Percentiles rank a stretch among this genome's conserved stretches.
Evolutionary conservation across 2,329 filamentous ascomycete species (phyloP).

Genomic region (Chaetomium sp.): DNA sequence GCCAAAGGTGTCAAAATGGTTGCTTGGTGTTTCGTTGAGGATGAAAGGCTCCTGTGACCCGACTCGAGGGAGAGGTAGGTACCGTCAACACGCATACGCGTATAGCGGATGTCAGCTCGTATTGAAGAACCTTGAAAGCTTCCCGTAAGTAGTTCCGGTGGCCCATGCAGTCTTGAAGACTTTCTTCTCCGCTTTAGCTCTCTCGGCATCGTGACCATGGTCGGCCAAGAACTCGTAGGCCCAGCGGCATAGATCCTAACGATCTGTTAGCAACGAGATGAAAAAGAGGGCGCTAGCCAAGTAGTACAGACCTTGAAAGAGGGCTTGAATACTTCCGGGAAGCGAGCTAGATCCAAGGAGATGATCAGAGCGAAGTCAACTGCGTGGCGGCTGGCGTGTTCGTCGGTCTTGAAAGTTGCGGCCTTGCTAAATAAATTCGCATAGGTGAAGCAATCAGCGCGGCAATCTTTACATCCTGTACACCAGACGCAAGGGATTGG

Average conservation of each 20-base stretch:
- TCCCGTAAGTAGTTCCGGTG: background rate
- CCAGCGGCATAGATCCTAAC: background rate
- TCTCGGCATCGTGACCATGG: background rate
- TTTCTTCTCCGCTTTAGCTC: background rate
- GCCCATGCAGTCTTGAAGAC: background rate
- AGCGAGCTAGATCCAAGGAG: no score
- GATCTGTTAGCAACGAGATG: no score
- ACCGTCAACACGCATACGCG: background rate
- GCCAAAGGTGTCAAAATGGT: background rate
- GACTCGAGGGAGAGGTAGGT: background rate
- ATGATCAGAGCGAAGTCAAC: no score
- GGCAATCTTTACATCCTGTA: no score
- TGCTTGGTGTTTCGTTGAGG: background rate
- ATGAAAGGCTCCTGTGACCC: background rate
- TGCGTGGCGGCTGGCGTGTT: no score
- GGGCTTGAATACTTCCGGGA: no score
- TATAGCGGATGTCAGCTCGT: background rate
- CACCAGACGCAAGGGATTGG: no score
- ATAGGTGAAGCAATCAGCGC: no score
- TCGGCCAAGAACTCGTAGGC: background rate
- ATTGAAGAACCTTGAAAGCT: background rate
- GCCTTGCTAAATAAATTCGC: no score
- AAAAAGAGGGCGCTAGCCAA: no score
- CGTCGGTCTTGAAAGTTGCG: no score
- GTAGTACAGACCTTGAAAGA: no score